Evolutionary conservation across 148 eudicot species (phyloP).

Genomic region (Diospyros lotus): DNA sequence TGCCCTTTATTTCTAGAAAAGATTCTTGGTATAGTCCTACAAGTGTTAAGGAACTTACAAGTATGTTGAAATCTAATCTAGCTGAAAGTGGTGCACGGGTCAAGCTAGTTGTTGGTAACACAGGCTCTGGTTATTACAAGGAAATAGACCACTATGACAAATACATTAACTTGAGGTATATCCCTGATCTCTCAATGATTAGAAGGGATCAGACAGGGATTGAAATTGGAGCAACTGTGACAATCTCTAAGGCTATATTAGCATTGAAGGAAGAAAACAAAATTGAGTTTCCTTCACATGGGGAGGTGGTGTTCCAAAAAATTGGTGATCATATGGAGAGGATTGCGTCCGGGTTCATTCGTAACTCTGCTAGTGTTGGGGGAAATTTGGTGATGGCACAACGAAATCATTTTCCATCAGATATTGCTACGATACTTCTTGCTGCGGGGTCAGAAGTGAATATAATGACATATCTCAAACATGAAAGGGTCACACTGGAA

Average conservation of each 20-base stretch:
- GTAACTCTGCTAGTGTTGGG: slow-evolving; percentile 79
- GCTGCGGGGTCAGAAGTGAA: slow-evolving; percentile 18
- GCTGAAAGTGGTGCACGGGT: slow-evolving; percentile 21
- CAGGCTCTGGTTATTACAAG: slow-evolving; percentile 70
- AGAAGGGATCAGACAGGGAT: slow-evolving; percentile 32
- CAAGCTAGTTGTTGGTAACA: slow-evolving; percentile 64
- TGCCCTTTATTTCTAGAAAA: slow-evolving; percentile 33
- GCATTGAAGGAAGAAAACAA: slow-evolving; percentile 32
- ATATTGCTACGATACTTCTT: slow-evolving; percentile 62
- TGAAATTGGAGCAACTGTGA: slow-evolving; percentile 63
- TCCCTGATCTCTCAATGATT: slow-evolving; percentile 53
- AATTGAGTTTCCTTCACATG: background rate
- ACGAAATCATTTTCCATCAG: slow-evolving; percentile 49
- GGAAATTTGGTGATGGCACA: slow-evolving; percentile 48
- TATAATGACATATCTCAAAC: background rate
- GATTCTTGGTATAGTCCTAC: slow-evolving; percentile 61
- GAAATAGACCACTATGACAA: slow-evolving; percentile 35
- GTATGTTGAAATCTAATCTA: slow-evolving; percentile 24
- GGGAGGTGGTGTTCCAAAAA: slow-evolving; percentile 30
- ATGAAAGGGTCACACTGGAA: slow-evolving; percentile 42
- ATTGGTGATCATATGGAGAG: slow-evolving; percentile 63
- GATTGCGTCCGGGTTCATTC: slow-evolving; percentile 49
- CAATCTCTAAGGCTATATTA: slow-evolving; percentile 52
- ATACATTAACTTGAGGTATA: slow-evolving; percentile 59
- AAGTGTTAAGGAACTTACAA: slow-evolving; percentile 46